phyloP scores from a whole-genome alignment of 148 eudicot species.

The Heliamphora exappendiculata region DNA sequence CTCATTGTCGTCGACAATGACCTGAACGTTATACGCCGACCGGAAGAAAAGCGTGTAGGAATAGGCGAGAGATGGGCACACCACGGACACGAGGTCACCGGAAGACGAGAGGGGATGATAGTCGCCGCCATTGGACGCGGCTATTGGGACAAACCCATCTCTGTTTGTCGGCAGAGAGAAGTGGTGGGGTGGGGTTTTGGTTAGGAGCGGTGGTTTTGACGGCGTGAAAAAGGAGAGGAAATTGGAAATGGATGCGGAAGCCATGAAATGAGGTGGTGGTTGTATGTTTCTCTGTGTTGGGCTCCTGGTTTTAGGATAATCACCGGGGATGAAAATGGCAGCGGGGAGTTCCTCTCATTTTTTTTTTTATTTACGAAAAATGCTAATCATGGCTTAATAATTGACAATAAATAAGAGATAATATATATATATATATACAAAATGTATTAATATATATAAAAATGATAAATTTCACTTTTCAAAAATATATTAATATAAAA shows the following conservation, averaged over 20 bases:
- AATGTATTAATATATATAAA: too few relatives aligned
- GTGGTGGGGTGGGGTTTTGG: slow-evolving; percentile 19
- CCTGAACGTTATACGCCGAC: slow-evolving; percentile 73
- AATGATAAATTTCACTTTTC: too few relatives aligned
- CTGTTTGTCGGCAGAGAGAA: slow-evolving; percentile 18
- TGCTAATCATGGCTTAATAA: too few relatives aligned
- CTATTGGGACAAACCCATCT: slow-evolving; percentile 4
- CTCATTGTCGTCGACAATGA: slow-evolving; percentile 71
- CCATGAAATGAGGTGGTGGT: slow-evolving; percentile 24
- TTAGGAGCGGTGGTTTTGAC: slow-evolving; percentile 26
- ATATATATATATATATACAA: too few relatives aligned
- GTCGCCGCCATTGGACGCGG: neutral
- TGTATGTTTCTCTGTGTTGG: too few relatives aligned
- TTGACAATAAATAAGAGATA: too few relatives aligned
- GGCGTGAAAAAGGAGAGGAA: slow-evolving; percentile 49
- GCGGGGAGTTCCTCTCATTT: slow-evolving; percentile 6
- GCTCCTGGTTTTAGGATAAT: too few relatives aligned
- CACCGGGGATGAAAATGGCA: too few relatives aligned
- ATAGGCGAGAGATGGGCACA: slow-evolving; percentile 53
- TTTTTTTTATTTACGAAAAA: too few relatives aligned
- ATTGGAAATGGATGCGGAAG: slow-evolving; percentile 50
- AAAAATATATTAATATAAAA: too few relatives aligned
- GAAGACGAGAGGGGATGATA: slow-evolving; percentile 7
- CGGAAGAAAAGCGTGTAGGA: slow-evolving; percentile 54
- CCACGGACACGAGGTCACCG: slow-evolving; percentile 47